Evolutionary conservation across 2,329 filamentous ascomycete genomes (phyloP), one percentile per base, ranked within the genome.

Genomic region (Talaromyces rugulosus): DNA sequence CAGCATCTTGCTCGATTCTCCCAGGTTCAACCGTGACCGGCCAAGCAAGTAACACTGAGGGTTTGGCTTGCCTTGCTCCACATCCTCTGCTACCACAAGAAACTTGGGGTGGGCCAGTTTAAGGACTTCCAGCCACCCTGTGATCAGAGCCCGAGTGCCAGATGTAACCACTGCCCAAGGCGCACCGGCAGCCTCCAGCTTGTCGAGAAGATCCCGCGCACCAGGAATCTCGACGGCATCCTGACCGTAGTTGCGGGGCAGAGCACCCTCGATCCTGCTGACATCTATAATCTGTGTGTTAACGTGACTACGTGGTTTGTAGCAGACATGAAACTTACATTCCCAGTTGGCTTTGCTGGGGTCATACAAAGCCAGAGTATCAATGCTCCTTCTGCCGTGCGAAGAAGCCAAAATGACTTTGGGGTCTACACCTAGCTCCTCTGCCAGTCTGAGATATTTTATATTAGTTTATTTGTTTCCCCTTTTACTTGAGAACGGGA

Each of bases 331-430:
- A 8, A 16, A 85, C 90, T 79, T 78, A 96, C 92, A 96, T 66
- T 96, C 92, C 92, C 90, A 94, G 69, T 89, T 97, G 50, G 95
- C 95, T 73, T 92, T 91, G 68, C 90, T 87, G 16, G 92, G 90
- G 65, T 91, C 88, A 62, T 96, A 85, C 31, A 93, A 80, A 73
- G 85, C 85, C 62, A 99, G 82, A 2, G 90, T 87, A 70, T 99
- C 95, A 70, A 98, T 96, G 67, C 88, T 92, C 62, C 95, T 83
- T 63, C 94, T 87, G 64, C 95, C 95, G 77, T 99, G 95, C 5
- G 92, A 96, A 9, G 92, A 96, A 70, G 91, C 85, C 30, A 98
- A 84, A 69, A 99, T 98, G 53, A 89, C 85, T 55, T 88, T 83
- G n/a, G 91, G 90, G 66, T 91, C 86, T 27, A 97, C 88, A 28